Base-by-base conservation (phyloP, 2,329 filamentous ascomycete genomes). In the Pyrenochaeta sp. region DNA sequence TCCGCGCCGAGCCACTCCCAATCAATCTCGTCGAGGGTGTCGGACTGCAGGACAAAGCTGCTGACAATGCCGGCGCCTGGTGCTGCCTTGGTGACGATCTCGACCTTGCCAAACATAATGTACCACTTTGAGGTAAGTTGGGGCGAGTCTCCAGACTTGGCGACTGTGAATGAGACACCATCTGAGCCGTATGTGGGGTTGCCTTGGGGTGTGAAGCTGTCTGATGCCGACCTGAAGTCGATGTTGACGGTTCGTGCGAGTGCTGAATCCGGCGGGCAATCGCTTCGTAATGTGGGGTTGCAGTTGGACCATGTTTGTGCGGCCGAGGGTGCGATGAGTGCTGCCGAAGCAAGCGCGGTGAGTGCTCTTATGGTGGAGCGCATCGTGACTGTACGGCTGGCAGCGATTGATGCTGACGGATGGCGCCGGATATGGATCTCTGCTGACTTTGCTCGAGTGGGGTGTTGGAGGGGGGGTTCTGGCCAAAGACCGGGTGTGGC, bases 101-200 rank as follows among this genome's bases (percentile, higher is more conserved):
- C 90, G 71, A 97, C 90, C 60, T 89, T 90, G 63, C 95, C 95
- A 75, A 97, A 99, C 95, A 99, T 98, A 80, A 99, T 97, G 82
- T 97, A 98, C 85, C 96, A 98, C 68, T 95, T 86, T 56, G 92
- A 96, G 61, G 85, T 84, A 56, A 99, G 85, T 74, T 94, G 90
- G 0, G 95, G 95, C 2, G 92, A 86, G 72, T 99, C 91, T 51
- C 94, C 93, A 45, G 87, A 83, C 69, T 87, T 80, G 46, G 86
- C 78, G 46, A 99, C 88, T 21, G 91, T 92, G 74, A 99, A 96
- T 14, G 85, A 85, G 21, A 85, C 93, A 54, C 95, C 95, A 72
- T 93, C 85, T 51, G 82, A 81, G 72, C 83, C 85, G 79, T 97
- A 98, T 1, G 86, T 87, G 2, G 91, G 87, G 15, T 81, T 83